A percentile compares a stretch with the other conserved stretches of the same genome.
Evolutionary conservation across 352 stramenopile species (phyloP).

Genomic region (Globisporangium orthogonon): DNA sequence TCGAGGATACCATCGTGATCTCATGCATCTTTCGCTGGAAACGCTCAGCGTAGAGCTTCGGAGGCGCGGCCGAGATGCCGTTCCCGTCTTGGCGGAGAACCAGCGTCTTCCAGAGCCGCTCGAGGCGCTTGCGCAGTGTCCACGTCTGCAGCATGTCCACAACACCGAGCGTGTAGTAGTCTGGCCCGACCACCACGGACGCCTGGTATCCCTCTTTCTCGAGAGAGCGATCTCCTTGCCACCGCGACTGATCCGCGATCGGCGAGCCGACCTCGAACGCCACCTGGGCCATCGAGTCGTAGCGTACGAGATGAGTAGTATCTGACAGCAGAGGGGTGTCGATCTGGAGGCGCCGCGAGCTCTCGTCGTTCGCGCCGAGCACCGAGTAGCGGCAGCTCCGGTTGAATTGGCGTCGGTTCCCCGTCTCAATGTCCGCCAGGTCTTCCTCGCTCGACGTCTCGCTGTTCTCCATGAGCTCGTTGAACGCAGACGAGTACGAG

Average conservation of each 20-base stretch:
- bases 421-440: constrained; percentile 44
- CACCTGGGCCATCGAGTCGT: constrained; percentile 45
- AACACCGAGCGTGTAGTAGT: constrained; percentile 86
- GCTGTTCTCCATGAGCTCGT: constrained; percentile 23
- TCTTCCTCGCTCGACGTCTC: constrained; percentile 45
- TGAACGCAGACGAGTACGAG: constrained; percentile 31
- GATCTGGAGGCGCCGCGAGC: constrained; percentile 18
- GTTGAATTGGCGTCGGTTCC: constrained; percentile 45
- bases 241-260: constrained; percentile 21
- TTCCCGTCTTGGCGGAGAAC: constrained; percentile 57
- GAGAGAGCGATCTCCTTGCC: constrained; percentile 49
- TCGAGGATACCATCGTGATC: constrained; percentile 75
- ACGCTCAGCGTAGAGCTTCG: constrained; percentile 61
- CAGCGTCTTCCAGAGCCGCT: constrained; percentile 82
- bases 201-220: constrained; percentile 69
- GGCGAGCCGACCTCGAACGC: constrained; percentile 22
- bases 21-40: constrained; percentile 83
- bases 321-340: constrained; percentile 39
- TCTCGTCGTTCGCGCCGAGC: constrained; percentile 41
- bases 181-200: constrained; percentile 67
- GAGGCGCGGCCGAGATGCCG: constrained; percentile 76
- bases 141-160: constrained; percentile 90
- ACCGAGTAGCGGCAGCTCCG: constrained; percentile 74
- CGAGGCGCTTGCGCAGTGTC: constrained; percentile 77
- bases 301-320: constrained; percentile 16